Conservation (phyloP, 2,329 filamentous ascomycete species). For the Colletotrichum echinochloae region DNA sequence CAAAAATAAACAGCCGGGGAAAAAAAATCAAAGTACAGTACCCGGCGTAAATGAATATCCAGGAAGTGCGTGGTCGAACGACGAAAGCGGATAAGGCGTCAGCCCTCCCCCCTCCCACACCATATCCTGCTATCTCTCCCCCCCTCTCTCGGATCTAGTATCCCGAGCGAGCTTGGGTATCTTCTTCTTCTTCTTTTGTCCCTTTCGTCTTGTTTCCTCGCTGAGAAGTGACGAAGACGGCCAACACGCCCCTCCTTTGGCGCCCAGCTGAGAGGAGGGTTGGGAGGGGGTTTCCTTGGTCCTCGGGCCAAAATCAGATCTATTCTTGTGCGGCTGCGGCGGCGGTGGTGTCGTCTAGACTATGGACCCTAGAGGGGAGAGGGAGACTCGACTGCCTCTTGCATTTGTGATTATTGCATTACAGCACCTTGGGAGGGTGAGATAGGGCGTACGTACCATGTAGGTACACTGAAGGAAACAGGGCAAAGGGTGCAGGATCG, state of each 20-base stretch:
- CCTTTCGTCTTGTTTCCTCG: not conserved
- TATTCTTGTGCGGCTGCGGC: too few species aligned
- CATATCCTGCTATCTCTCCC: not conserved
- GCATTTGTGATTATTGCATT: not conserved
- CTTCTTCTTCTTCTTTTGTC: not conserved
- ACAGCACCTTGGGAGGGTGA: not conserved
- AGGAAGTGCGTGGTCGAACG: not conserved
- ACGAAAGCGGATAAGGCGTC: not conserved
- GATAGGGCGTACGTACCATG: not conserved
- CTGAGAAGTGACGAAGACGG: conserved; percentile 2
- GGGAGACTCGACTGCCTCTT: not conserved
- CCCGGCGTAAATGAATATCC: not conserved
- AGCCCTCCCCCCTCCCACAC: too few species aligned
- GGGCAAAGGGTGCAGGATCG: not conserved
- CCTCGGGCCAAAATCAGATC: not conserved
- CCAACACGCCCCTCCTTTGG: not conserved
- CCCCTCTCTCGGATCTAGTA: not conserved
- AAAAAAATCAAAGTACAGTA: not conserved
- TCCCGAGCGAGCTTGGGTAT: not conserved
- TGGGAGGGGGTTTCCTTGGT: not conserved
- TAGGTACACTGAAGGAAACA: not conserved
- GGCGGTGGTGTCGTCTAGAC: not conserved
- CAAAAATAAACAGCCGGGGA: too few species aligned
- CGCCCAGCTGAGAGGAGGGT: not conserved
- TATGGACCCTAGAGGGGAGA: not conserved